Conservation (phyloP, 2,329 filamentous ascomycete species). For the Paradendryphiella salina region DNA sequence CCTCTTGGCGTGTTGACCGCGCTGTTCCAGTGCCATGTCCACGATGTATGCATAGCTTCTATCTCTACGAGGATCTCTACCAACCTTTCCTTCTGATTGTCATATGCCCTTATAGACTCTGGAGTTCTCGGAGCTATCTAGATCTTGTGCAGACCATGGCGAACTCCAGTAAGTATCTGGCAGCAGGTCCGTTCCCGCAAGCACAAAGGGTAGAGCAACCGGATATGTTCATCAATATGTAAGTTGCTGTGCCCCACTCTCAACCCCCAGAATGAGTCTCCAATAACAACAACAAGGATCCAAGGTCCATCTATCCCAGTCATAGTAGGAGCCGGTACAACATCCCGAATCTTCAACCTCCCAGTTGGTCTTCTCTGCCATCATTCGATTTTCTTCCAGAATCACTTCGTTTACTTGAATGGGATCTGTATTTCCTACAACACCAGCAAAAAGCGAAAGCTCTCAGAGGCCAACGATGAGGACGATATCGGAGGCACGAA, state of each 20-base stretch:
- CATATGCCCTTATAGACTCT: too few species aligned
- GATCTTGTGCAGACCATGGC: too few species aligned
- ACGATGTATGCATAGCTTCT: background rate
- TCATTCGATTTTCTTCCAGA: constrained; percentile 14
- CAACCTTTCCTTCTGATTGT: too few species aligned
- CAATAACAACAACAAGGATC: constrained; percentile 11
- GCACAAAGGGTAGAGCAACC: background rate
- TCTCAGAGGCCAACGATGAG: background rate
- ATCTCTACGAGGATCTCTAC: background rate
- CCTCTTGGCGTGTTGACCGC: background rate
- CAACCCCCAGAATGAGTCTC: background rate
- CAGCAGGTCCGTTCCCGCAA: background rate
- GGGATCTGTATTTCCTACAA: background rate
- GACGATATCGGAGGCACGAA: background rate
- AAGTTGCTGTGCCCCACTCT: background rate
- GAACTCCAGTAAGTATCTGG: background rate
- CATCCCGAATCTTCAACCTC: constrained; percentile 7
- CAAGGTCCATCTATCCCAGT: constrained; percentile 12
- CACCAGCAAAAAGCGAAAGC: constrained; percentile 19
- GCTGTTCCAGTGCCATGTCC: background rate
- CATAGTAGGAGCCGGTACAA: constrained; percentile 4
- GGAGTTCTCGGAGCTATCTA: too few species aligned
- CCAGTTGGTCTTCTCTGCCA: constrained; percentile 14
- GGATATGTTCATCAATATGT: constrained; percentile 13
- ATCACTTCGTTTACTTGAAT: constrained; percentile 2